Evolutionary conservation across 805 yeast species (phyloP), one percentile per base, ranked within the genome.

Genomic region (Lachancea cidri): DNA sequence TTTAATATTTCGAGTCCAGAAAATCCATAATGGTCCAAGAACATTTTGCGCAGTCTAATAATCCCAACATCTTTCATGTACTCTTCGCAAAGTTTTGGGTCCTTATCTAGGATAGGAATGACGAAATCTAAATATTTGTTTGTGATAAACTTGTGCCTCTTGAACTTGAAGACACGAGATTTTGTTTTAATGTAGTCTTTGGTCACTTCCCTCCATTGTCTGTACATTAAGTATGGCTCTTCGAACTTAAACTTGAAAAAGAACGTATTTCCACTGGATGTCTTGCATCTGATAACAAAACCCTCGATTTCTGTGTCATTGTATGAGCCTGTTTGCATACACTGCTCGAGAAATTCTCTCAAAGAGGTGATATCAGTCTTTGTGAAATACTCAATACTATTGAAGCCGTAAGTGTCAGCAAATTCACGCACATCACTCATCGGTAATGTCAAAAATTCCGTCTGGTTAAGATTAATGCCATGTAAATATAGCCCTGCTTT

Each of bases 181-280:
- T 62, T 57, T 11, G 47, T 43, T 0, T 53, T 43, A 7, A 84
- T 70, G 45, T 75, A 74, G 33, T 66, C 67, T 55, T 76, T 81
- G 1, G 97, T 87, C 2, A 79, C 84, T 54, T 93, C 98, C 49
- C 99, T 73, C 76, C 94, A 79, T 52, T 84, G 86, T 44, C 99
- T 73, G 61, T 88, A 93, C 73, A 93, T 73, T 34, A 88, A 65
- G 58, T 93, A 93, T 0, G 98, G 98, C 64, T 93, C 95, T 50
- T 88, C 95, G 60, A 93, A 93, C 62, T 93, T 93, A 67, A 70
- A 93, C 64, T 93, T 93, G 76, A 88, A 93, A 62, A 91, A 86
- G 47, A 81, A 85, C 9, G 45, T 46, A 1, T 42, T 29, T 1
- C 48, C 44, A 17, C 45, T 44, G 0, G 35, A 47, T 5, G 51